A percentile compares a stretch with the other conserved stretches of the same genome.
phyloP scores from a whole-genome alignment of 2,329 filamentous ascomycete species.

The Ascochyta viciae-villosae region DNA sequence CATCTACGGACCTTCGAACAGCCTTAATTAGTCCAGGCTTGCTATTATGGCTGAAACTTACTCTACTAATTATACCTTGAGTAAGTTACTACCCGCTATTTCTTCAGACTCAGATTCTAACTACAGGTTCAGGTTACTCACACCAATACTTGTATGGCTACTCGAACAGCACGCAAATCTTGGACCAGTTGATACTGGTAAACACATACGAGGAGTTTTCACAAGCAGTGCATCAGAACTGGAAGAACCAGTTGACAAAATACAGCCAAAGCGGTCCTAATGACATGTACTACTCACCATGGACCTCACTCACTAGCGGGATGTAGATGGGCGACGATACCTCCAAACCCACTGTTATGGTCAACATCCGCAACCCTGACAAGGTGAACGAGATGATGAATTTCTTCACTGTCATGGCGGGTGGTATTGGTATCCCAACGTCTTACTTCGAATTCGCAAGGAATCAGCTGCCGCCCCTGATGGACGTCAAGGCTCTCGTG shows the following conservation, averaged over 20 bases:
- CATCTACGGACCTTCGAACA: conserved; percentile 26
- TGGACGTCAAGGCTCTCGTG: conserved; percentile 57
- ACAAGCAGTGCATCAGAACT: conserved; percentile 63
- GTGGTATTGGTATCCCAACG: conserved; percentile 27
- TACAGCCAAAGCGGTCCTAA: conserved; percentile 57
- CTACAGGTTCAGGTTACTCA: background rate
- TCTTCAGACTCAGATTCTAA: no score
- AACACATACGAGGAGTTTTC: conserved; percentile 70
- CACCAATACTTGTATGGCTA: conserved; percentile 18
- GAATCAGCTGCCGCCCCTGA: conserved; percentile 16
- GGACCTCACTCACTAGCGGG: conserved; percentile 51
- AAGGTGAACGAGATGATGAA: conserved; percentile 21
- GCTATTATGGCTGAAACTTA: conserved; percentile 28
- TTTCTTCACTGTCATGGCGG: conserved; percentile 25
- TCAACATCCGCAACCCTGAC: conserved; percentile 52
- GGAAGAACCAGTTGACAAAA: conserved; percentile 60
- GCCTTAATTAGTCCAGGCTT: conserved; percentile 21
- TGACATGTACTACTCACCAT: background rate
- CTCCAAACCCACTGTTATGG: conserved; percentile 23
- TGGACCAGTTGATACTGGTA: conserved; percentile 57
- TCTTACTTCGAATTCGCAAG: conserved; percentile 25
- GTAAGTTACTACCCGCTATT: background rate
- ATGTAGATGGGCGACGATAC: conserved; percentile 29
- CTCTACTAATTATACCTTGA: conserved; percentile 34
- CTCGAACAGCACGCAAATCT: conserved; percentile 26